Percentiles rank a stretch among this genome's conserved stretches.
Evolutionary conservation across 2,329 filamentous ascomycete genomes (phyloP).

Genomic region (Clonostachys byssicola): DNA sequence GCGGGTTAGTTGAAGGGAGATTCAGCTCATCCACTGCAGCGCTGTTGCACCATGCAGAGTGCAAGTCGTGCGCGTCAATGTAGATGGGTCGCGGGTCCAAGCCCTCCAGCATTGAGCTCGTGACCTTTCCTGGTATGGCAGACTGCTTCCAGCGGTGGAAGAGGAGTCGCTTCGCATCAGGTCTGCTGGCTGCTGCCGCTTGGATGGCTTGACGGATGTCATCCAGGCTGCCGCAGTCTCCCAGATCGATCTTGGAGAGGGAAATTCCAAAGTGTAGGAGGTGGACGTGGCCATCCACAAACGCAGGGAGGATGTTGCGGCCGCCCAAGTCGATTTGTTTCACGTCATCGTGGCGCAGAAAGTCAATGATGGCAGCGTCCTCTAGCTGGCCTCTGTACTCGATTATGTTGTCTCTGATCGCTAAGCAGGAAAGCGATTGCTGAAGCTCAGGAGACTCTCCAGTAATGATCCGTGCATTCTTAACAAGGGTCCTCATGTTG

Average conservation of each 20-base stretch:
- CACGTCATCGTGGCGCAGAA: not conserved
- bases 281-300: slow-evolving; percentile 49
- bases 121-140: slow-evolving; percentile 32
- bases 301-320: slow-evolving; percentile 36
- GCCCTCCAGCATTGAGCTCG: slow-evolving; percentile 34
- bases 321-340: slow-evolving; percentile 18
- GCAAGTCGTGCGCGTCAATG: slow-evolving; percentile 36
- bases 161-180: slow-evolving; percentile 25
- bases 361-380: not conserved
- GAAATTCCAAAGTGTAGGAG: slow-evolving; percentile 43
- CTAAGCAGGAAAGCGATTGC: too few relatives aligned
- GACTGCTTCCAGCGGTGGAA: slow-evolving; percentile 37
- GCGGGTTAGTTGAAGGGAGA: slow-evolving; percentile 24
- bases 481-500: too few relatives aligned
- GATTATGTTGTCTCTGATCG: too few relatives aligned
- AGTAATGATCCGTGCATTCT: too few relatives aligned
- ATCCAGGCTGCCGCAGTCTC: slow-evolving; percentile 30
- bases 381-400: not conserved
- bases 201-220: slow-evolving; percentile 37
- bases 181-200: slow-evolving; percentile 31
- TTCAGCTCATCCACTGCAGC: slow-evolving; percentile 32
- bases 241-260: slow-evolving; percentile 37
- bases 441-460: too few relatives aligned
- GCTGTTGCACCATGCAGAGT: slow-evolving; percentile 40
- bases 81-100: slow-evolving; percentile 36